Percentiles rank a stretch among this genome's conserved stretches.
Conservation (phyloP, 2,329 filamentous ascomycete species). For the Chaetomiaceae sp. region DNA sequence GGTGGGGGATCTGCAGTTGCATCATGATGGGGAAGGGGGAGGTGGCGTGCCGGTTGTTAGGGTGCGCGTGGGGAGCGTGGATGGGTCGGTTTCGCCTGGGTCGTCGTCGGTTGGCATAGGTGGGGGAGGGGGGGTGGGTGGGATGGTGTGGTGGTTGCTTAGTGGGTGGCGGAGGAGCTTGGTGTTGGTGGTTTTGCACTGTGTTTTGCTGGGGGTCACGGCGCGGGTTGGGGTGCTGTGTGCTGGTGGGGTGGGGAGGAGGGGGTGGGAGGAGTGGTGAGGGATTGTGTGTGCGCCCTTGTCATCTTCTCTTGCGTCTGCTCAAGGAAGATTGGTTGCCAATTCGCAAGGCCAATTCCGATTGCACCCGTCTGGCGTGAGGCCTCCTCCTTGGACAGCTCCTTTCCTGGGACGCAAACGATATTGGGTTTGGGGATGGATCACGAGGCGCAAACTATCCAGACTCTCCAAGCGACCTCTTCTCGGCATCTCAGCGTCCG, state of each 20-base stretch:
- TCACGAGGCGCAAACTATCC: neutral
- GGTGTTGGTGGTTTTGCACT: constrained; percentile 34
- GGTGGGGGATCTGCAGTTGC: constrained; percentile 13
- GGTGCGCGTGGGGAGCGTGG: neutral
- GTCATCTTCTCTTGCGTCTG: too few relatives aligned
- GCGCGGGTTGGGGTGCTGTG: constrained; percentile 32
- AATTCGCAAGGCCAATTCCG: too few relatives aligned
- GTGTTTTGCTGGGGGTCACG: constrained; percentile 31
- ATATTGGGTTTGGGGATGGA: too few relatives aligned
- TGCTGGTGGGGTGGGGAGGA: constrained; percentile 18
- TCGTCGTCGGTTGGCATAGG: too few relatives aligned
- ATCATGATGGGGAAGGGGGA: neutral
- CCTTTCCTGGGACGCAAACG: too few relatives aligned
- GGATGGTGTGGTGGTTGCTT: constrained; percentile 18
- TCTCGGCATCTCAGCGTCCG: neutral
- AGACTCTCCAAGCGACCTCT: neutral
- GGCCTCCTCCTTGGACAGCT: too few relatives aligned
- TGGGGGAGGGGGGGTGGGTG: constrained; percentile 26
- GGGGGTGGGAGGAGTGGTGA: constrained; percentile 17
- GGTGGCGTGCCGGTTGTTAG: neutral
- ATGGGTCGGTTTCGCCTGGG: too few relatives aligned
- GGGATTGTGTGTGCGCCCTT: too few relatives aligned
- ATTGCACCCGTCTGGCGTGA: too few relatives aligned
- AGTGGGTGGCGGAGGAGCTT: constrained; percentile 32
- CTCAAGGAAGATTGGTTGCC: too few relatives aligned